Evolutionary conservation across 371 early-diverging fungal genomes (phyloP).

Genomic region (Apophysomyces sp.): DNA sequence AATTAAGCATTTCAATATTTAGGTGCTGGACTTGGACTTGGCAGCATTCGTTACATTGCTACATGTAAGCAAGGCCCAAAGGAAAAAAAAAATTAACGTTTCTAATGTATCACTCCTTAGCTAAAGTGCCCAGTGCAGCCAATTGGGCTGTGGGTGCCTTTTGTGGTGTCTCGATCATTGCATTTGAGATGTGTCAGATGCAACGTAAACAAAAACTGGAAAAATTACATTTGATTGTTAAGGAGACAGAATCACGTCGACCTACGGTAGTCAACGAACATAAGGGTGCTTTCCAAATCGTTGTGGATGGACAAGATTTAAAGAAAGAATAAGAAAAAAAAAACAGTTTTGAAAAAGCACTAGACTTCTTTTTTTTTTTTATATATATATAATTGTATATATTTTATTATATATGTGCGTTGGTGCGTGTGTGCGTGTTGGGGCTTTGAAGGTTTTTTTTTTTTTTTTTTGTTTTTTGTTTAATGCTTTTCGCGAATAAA

Average conservation of each 20-base stretch:
- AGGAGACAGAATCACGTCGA: constrained; percentile 36
- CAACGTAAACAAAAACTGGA: constrained; percentile 40
- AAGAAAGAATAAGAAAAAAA: constrained; percentile 1
- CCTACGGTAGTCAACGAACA: constrained; percentile 26
- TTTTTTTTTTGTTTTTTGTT: neutral
- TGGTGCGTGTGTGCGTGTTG: neutral
- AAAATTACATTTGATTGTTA: constrained; percentile 38
- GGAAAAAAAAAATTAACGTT: neutral
- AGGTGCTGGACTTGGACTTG: constrained; percentile 42
- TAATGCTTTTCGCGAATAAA: neutral
- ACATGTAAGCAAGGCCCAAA: constrained; percentile 25
- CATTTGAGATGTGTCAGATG: constrained; percentile 49
- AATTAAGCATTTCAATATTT: neutral
- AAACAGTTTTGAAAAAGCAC: neutral
- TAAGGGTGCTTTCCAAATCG: constrained; percentile 38
- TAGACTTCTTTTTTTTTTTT: constrained; percentile 1
- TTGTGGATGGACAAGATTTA: constrained; percentile 26
- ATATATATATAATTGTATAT: constrained; percentile 5
- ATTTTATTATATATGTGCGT: neutral
- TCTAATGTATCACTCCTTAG: neutral
- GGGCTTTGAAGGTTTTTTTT: neutral
- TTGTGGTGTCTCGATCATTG: constrained; percentile 37
- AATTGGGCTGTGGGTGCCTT: constrained; percentile 54
- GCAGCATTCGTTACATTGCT: constrained; percentile 35
- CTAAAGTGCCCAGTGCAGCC: constrained; percentile 33